phyloP scores from a whole-genome alignment of 495 filamentous ascomycete species.

The Penicillium alfredii region DNA sequence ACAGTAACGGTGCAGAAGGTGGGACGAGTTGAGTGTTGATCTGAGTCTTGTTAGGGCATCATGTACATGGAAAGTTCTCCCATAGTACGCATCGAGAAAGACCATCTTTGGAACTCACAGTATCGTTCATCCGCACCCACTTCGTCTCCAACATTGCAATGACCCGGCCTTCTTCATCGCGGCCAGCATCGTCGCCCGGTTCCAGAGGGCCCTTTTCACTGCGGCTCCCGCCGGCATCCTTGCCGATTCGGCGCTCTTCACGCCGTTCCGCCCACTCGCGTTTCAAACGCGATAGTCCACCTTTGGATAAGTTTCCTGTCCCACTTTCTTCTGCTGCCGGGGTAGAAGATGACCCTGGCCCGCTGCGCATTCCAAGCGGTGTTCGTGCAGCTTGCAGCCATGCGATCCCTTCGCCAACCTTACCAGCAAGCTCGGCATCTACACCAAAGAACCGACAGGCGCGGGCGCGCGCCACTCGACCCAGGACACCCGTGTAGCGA shows the following conservation, averaged over 20 bases:
- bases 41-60: slow-evolving; percentile 35
- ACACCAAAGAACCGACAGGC: slow-evolving; percentile 87
- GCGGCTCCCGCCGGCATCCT: slow-evolving; percentile 55
- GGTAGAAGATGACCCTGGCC: slow-evolving; percentile 5
- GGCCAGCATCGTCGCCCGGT: slow-evolving; percentile 80
- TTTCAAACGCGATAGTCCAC: slow-evolving; percentile 40
- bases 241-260: slow-evolving; percentile 56
- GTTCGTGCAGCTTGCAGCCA: slow-evolving; percentile 72
- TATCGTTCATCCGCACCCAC: slow-evolving; percentile 91
- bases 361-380: slow-evolving; percentile 54
- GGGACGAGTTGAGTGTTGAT: slow-evolving; percentile 77
- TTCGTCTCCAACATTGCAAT: slow-evolving; percentile 81
- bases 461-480: slow-evolving; percentile 66
- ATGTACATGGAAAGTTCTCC: not conserved
- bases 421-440: slow-evolving; percentile 75
- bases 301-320: slow-evolving; percentile 33
- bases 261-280: slow-evolving; percentile 45
- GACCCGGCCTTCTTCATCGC: slow-evolving; percentile 76
- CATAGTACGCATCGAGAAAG: not conserved
- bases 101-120: slow-evolving; percentile 48
- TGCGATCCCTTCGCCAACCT: slow-evolving; percentile 74
- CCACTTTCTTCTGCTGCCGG: slow-evolving; percentile 13
- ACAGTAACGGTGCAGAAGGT: slow-evolving; percentile 58
- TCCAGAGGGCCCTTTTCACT: slow-evolving; percentile 56
- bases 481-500: slow-evolving; percentile 67